phyloP scores from a whole-genome alignment of 805 yeast genomes.

The Hanseniaspora hatyaiensis region DNA sequence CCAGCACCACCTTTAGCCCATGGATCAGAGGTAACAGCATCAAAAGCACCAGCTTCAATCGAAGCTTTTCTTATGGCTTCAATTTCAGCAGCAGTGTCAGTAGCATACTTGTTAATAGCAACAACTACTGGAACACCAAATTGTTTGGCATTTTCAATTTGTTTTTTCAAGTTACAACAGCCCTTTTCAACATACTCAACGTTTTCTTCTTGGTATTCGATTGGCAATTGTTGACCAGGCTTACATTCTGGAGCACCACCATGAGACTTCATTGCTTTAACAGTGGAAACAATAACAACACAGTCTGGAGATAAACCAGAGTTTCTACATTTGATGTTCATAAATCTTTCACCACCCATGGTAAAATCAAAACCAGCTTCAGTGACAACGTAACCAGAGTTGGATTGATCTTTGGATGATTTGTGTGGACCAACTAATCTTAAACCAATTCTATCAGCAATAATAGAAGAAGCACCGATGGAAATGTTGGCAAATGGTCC shows the following conservation, averaged over 20 bases:
- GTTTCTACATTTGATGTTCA: constrained; percentile 89
- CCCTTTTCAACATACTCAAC: constrained; percentile 67
- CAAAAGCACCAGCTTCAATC: constrained; percentile 80
- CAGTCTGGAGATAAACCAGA: constrained; percentile 81
- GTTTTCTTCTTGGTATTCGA: constrained; percentile 69
- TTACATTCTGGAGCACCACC: constrained; percentile 97
- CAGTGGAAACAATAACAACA: constrained; percentile 89
- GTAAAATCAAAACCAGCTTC: constrained; percentile 99
- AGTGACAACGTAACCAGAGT: constrained; percentile 80
- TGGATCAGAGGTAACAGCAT: constrained; percentile 82
- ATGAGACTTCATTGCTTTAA: constrained; percentile 89
- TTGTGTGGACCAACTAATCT: constrained; percentile 67
- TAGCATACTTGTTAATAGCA: constrained; percentile 77
- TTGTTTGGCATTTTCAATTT: constrained; percentile 69
- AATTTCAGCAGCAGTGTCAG: constrained; percentile 73
- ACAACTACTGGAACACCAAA: constrained; percentile 90
- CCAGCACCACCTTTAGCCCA: constrained; percentile 96
- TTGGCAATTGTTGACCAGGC: constrained; percentile 81
- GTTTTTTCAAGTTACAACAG: constrained; percentile 80
- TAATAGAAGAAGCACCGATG: constrained; percentile 88
- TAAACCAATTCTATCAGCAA: constrained; percentile 86
- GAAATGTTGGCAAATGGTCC: constrained; percentile 97
- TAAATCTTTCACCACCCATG: constrained; percentile 97
- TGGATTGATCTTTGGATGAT: constrained; percentile 24
- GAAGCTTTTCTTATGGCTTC: constrained; percentile 71